Percentiles rank a stretch among this genome's conserved stretches.
These are phyloP conservation scores for Phytophthora citrophthora DNA, from an alignment of 352 stramenopile genomes.

Conservation along the genomic window DNA sequence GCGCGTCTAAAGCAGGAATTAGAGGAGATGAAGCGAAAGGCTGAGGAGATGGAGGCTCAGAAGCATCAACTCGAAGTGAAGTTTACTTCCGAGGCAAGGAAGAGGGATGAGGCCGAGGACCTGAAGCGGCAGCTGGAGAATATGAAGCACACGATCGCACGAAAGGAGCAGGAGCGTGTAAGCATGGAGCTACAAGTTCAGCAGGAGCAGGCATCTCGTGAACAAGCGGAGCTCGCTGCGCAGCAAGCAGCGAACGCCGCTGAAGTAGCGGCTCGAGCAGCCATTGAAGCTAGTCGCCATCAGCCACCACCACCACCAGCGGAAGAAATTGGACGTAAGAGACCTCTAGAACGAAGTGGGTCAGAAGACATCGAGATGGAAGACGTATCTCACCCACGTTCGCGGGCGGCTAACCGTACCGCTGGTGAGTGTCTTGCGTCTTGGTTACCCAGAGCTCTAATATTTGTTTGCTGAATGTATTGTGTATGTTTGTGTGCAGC, in stretches of 20 bases:
- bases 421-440: constrained; percentile 41
- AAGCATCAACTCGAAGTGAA: constrained; percentile 48
- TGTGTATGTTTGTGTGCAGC: constrained; percentile 23
- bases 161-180: constrained; percentile 59
- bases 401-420: constrained; percentile 24
- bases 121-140: constrained; percentile 53
- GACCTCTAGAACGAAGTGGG: constrained; percentile 37
- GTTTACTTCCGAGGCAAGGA: constrained; percentile 43
- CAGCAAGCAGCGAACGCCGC: constrained; percentile 67
- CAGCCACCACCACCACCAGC: constrained; percentile 42
- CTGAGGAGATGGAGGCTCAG: constrained; percentile 41
- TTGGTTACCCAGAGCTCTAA: constrained; percentile 17
- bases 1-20: constrained; percentile 52
- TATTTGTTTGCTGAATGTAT: constrained; percentile 32
- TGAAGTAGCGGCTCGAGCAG: constrained; percentile 70
- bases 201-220: constrained; percentile 58
- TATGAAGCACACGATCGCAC: constrained; percentile 51
- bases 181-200: constrained; percentile 53
- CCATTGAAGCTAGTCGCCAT: constrained; percentile 65
- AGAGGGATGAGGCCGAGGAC: constrained; percentile 43
- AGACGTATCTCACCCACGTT: constrained; percentile 37
- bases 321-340: constrained; percentile 50
- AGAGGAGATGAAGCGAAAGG: constrained; percentile 58
- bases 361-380: constrained; percentile 71
- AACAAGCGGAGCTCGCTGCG: constrained; percentile 69